Evolutionary conservation across 1,139 yeast species (phyloP), one percentile per base, ranked within the genome.

Genomic region (Protomyces inouyei): DNA sequence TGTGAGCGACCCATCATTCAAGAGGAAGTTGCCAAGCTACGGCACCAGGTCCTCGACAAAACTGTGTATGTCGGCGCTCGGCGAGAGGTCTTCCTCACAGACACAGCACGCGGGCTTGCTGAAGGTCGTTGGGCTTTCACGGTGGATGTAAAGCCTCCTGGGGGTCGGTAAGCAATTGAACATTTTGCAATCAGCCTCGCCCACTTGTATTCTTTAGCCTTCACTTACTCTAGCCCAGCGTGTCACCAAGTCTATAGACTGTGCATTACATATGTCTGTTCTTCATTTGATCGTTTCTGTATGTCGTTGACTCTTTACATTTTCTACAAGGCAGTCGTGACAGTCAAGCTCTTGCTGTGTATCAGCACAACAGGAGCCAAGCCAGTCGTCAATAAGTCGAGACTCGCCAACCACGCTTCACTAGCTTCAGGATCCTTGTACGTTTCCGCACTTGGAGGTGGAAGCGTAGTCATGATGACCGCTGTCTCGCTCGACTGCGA

Each of bases 311-410:
- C 45, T 16, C 32, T 28, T 28, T 4, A 4, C 5, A 28, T 28
- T 1, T 5, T 37, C 70, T 77, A 88, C 68, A 88, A 78, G 25
- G 95, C 91, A 12, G 97, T 92, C 0, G 98, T 93, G 1, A 93
- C 98, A 0, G 98, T 93, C 78, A 92, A 90, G 0, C 96, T 87
- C 75, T 91, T 96, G 0, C 97, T 89, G 73, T 93, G 92, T 65
- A 93, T 80, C 67, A 93, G 76, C 72, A 93, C 74, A 3, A 84
- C 81, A 0, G 98, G 97, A 0, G 97, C 97, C 55, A 93, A 76
- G 9, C 82, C 90, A 61, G 85, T 83, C 65, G 91, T 79, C 95
- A 97, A 89, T 14, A 88, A 76, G 57, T 91, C 87, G 65, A 93
- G 78, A 69, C 87, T 87, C 65, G 85, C 85, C 10, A 88, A 83